Conservation (phyloP, 1,284 basidiomycete species). For the Austropuccinia psidii region DNA sequence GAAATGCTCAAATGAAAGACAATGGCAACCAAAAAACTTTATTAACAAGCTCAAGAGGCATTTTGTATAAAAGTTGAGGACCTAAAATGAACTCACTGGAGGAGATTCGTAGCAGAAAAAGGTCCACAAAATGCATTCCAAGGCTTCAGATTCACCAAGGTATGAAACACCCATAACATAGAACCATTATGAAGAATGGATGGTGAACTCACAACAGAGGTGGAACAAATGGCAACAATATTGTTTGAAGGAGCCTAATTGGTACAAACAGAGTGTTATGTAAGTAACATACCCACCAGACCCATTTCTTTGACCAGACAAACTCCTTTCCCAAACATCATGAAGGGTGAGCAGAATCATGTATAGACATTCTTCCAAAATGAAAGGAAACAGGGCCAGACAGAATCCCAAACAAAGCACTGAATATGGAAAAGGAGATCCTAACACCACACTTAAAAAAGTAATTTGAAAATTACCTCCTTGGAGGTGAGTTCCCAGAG, state of each 20-base stretch:
- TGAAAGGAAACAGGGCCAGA: constrained; percentile 1
- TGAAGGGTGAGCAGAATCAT: background rate
- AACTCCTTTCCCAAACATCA: too few relatives aligned
- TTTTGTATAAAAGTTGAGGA: background rate
- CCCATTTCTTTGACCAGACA: too few relatives aligned
- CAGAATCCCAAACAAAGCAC: background rate
- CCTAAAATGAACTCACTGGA: background rate
- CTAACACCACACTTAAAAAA: background rate
- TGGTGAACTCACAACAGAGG: background rate
- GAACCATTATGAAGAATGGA: background rate
- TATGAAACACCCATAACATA: background rate
- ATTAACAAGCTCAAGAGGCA: too few relatives aligned
- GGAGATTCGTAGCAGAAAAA: background rate
- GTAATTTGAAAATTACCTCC: background rate
- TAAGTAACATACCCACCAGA: background rate
- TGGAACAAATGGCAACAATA: background rate
- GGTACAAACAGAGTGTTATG: background rate
- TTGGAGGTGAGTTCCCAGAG: background rate
- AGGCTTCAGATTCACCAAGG: background rate
- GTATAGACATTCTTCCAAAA: background rate
- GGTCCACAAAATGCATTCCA: background rate
- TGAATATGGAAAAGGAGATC: background rate
- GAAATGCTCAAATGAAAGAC: too few relatives aligned
- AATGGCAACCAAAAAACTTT: too few relatives aligned
- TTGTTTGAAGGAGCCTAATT: constrained; percentile 5